Base-by-base conservation (phyloP, 805 yeast genomes). In the Diddensiella santjacobensis region DNA sequence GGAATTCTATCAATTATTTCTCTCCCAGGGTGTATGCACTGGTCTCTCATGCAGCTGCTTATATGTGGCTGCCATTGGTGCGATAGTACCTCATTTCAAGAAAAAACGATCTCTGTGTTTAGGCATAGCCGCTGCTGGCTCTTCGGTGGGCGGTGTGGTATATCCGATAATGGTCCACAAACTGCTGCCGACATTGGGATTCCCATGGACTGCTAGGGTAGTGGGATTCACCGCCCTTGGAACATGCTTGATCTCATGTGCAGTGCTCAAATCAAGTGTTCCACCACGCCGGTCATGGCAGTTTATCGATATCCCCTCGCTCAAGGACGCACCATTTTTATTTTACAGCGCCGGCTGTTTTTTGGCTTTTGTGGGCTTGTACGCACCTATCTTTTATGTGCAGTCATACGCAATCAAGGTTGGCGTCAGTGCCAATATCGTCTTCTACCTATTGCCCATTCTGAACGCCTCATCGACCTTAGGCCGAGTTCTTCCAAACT, bases 401-500 rank as follows among this genome's bases (percentile, higher is more conserved):
- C 64, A 66, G 29, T 47, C 66, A 17, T 66, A 64, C 38, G 66
- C 67, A 1, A 29, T 52, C 13, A 36, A 56, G 2, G 45, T 48
- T 24, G 61, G 63, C 15, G 44, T 63, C 23, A 35, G 48, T 18
- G 47, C 50, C 15, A 46, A 54, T 3, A 38, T 62, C 4, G 55
- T 64, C 0, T 53, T 59, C 29, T 62, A 63, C 48, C 48, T 66
- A 40, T 56, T 65, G 5, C 57, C 71, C 4, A 58, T 64, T 36
- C 44, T 61, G 30, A 64, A 59, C 38, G 64, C 65, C 2, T 68
- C 64, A 15, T 63, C 79, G 47, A 58, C 71, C 1, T 57, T 77
- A 31, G 83, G 83, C 3, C 62, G 84, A 42, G 68, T 79, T 2
- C 46, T 64, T 8, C 70, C 79, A 40, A 81, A 81, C 2, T 53